phyloP scores from a whole-genome alignment of 1,284 basidiomycete species.

The Ustanciosporium gigantosporum region DNA sequence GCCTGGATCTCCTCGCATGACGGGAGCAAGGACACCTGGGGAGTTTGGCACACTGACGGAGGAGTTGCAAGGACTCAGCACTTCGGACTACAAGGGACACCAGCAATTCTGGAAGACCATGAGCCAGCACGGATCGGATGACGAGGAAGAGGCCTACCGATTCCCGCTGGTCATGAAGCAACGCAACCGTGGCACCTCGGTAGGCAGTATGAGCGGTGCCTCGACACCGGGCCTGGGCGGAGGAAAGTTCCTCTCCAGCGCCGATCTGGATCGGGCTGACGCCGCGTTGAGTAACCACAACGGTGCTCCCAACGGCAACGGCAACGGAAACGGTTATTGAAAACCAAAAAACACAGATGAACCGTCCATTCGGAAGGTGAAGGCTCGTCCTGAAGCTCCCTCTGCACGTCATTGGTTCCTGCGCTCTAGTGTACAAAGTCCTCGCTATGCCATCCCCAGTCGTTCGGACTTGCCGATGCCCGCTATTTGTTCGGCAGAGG shows the following conservation, averaged over 20 bases:
- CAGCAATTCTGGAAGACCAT: slow-evolving; percentile 54
- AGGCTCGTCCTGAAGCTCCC: too few relatives aligned
- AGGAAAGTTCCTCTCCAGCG: slow-evolving; percentile 45
- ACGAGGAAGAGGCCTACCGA: slow-evolving; percentile 50
- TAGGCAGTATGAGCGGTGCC: slow-evolving; percentile 52
- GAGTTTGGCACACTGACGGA: slow-evolving; percentile 55
- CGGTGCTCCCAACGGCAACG: slow-evolving; percentile 17
- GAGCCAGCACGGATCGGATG: slow-evolving; percentile 49
- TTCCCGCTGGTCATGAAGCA: slow-evolving; percentile 52
- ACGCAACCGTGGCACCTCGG: slow-evolving; percentile 42
- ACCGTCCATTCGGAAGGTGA: too few relatives aligned
- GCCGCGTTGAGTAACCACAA: slow-evolving; percentile 48
- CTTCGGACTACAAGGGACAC: slow-evolving; percentile 50
- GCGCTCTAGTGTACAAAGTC: too few relatives aligned
- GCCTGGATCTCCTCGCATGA: slow-evolving; percentile 80
- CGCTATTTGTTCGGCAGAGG: too few relatives aligned
- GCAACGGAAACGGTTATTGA: too few relatives aligned
- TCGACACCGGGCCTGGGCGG: slow-evolving; percentile 52
- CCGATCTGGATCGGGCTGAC: slow-evolving; percentile 49
- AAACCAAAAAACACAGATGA: too few relatives aligned
- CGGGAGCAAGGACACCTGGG: slow-evolving; percentile 49
- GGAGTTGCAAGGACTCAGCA: slow-evolving; percentile 52
- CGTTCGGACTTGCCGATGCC: too few relatives aligned
- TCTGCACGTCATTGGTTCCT: too few relatives aligned
- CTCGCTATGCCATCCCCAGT: too few relatives aligned